phyloP scores from a whole-genome alignment of 495 filamentous ascomycete species.

The Penicillium ucsense region DNA sequence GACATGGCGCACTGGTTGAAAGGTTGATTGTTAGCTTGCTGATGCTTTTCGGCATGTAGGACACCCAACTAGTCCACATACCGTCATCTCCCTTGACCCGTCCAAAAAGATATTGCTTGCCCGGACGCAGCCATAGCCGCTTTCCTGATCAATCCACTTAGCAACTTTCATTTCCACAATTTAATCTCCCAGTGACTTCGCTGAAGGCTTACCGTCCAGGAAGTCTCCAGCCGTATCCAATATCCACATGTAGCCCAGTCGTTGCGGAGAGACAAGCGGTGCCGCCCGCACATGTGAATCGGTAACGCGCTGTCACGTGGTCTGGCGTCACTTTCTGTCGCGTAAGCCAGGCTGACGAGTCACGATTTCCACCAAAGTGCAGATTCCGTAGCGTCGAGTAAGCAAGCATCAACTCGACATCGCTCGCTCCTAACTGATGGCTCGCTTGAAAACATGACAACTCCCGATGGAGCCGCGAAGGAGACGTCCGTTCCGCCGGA shows the following conservation, averaged over 20 bases:
- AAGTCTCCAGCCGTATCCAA: constrained; percentile 39
- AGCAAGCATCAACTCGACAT: constrained; percentile 1
- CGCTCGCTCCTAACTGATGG: constrained; percentile 6
- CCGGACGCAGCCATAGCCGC: constrained; percentile 73
- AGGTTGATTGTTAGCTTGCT: not conserved
- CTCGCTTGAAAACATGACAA: constrained; percentile 15
- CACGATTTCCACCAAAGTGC: too few relatives aligned
- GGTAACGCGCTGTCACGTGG: constrained; percentile 34
- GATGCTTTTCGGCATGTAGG: not conserved
- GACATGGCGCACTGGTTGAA: constrained; percentile 40
- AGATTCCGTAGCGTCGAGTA: too few relatives aligned
- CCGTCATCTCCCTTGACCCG: constrained; percentile 45
- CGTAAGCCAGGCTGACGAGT: constrained; percentile 1
- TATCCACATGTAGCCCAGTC: constrained; percentile 32
- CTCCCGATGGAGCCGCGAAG: constrained; percentile 12
- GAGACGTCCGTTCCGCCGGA: constrained; percentile 4
- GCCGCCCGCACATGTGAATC: constrained; percentile 14
- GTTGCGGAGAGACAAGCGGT: constrained; percentile 1
- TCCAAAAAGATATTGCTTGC: constrained; percentile 73
- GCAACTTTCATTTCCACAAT: not conserved
- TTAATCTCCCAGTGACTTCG: not conserved
- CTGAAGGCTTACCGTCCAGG: constrained; percentile 22
- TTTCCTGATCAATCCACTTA: constrained; percentile 41
- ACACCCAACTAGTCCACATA: constrained; percentile 4
- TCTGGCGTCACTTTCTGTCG: constrained; percentile 11